Evolutionary conservation across 306 rosid species (phyloP).

Genomic region (Mimosa pudica): DNA sequence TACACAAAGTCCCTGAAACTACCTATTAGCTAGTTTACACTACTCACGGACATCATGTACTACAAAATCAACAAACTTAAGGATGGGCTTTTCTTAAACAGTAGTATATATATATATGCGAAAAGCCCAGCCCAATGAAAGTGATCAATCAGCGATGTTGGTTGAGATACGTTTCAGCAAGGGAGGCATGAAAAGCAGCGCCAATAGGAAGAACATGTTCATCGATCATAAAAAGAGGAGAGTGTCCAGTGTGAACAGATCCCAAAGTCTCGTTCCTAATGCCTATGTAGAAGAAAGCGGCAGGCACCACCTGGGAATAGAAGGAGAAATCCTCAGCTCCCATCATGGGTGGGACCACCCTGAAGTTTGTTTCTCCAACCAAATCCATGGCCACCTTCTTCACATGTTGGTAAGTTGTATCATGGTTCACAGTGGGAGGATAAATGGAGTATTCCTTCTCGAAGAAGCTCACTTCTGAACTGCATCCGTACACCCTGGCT

Average conservation of each 20-base stretch:
- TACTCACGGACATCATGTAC: too few relatives aligned
- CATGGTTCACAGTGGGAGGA: slow-evolving; percentile 86
- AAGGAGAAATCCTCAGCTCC: slow-evolving; percentile 95
- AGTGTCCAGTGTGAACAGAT: slow-evolving; percentile 86
- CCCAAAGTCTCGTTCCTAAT: slow-evolving; percentile 82
- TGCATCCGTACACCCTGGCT: slow-evolving; percentile 77
- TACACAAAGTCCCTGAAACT: slow-evolving; percentile 9
- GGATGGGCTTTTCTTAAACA: background rate
- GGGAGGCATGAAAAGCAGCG: slow-evolving; percentile 79
- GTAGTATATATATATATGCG: too few relatives aligned
- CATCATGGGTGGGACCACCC: slow-evolving; percentile 88
- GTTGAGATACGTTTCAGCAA: slow-evolving; percentile 85
- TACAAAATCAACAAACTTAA: background rate
- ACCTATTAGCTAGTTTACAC: slow-evolving; percentile 22
- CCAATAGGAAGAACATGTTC: slow-evolving; percentile 80
- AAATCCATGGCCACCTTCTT: slow-evolving; percentile 69
- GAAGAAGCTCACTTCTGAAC: slow-evolving; percentile 74
- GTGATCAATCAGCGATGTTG: slow-evolving; percentile 44
- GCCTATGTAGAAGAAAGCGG: slow-evolving; percentile 86
- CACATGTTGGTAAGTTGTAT: slow-evolving; percentile 79
- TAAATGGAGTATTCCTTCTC: slow-evolving; percentile 71
- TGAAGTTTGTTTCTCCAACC: slow-evolving; percentile 68
- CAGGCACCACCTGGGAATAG: slow-evolving; percentile 67
- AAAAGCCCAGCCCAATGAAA: background rate
- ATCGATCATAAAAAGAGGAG: slow-evolving; percentile 87